Conservation (phyloP, 805 yeast genomes). For the Danielozyma ontarioensis region DNA sequence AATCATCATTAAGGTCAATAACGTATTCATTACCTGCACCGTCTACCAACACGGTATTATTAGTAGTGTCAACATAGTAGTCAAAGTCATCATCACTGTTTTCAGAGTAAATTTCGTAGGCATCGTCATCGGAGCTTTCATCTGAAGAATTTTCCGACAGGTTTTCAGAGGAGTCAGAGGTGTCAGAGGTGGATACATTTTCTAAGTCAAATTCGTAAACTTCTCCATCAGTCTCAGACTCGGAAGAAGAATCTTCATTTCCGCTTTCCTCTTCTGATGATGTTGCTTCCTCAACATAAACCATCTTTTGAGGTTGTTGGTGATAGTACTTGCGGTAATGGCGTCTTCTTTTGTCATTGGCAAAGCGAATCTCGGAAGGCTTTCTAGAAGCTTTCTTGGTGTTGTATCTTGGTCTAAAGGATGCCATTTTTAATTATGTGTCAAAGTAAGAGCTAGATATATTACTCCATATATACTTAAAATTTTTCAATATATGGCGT, state of each 20-base stretch:
- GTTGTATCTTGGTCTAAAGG: conserved; percentile 16
- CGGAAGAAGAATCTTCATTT: conserved; percentile 1
- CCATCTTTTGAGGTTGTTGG: conserved; percentile 29
- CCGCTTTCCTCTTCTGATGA: conserved; percentile 22
- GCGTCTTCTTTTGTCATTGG: conserved; percentile 6
- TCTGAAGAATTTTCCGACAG: conserved; percentile 7
- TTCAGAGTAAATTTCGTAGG: conserved; percentile 1
- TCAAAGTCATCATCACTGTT: conserved; percentile 3
- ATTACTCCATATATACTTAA: neutral
- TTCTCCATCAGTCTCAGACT: conserved; percentile 14
- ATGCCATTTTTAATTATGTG: conserved; percentile 3
- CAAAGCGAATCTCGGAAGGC: neutral
- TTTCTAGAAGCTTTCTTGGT: conserved; percentile 15
- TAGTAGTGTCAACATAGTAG: conserved; percentile 9
- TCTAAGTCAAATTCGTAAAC: conserved; percentile 28
- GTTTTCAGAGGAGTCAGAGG: conserved; percentile 10
- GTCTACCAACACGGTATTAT: conserved; percentile 14
- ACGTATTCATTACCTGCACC: conserved; percentile 14
- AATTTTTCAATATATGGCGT: neutral
- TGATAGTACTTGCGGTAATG: conserved; percentile 30
- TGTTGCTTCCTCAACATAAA: conserved; percentile 42
- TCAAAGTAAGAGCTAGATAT: neutral
- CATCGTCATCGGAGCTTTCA: conserved; percentile 4
- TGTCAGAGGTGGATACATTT: too few species aligned
- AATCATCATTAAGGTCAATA: conserved; percentile 29